Evolutionary conservation across 768 basidiomycete genomes (phyloP).

Genomic region (Suillus weaverae): DNA sequence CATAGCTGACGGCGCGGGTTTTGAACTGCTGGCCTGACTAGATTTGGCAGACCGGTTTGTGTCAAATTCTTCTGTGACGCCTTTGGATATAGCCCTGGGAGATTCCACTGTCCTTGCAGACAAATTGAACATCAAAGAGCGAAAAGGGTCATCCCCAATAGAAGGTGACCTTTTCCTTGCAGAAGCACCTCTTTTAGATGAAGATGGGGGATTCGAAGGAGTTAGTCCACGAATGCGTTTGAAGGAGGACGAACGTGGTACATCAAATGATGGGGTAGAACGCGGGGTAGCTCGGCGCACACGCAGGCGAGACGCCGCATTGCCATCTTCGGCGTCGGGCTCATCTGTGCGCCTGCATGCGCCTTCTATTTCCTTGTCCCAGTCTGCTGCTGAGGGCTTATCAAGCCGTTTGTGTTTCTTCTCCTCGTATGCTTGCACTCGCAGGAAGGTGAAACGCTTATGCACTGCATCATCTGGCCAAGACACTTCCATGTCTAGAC

Average conservation of each 20-base stretch:
- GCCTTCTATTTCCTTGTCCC: constrained; percentile 30
- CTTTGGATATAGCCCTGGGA: neutral
- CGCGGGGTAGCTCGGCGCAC: constrained; percentile 2
- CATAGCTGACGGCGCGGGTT: neutral
- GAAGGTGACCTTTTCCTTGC: neutral
- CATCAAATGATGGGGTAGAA: neutral
- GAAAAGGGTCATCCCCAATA: constrained; percentile 1
- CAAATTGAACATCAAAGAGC: neutral
- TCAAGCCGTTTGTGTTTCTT: constrained; percentile 32
- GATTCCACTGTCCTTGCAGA: neutral
- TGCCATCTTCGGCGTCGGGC: constrained; percentile 26
- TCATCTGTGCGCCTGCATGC: constrained; percentile 22
- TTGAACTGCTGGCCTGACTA: neutral
- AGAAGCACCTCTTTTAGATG: neutral
- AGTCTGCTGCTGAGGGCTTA: constrained; percentile 15
- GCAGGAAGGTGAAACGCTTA: constrained; percentile 43
- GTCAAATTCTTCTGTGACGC: no score
- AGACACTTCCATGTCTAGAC: constrained; percentile 38
- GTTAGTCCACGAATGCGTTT: neutral
- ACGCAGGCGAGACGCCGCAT: constrained; percentile 8
- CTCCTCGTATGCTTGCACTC: constrained; percentile 46
- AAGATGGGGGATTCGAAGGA: neutral
- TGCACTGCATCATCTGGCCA: constrained; percentile 44
- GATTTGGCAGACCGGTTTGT: neutral
- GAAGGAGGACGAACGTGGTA: neutral